Conservation (phyloP, 2,329 filamentous ascomycete genomes). For the Penicillium decumbens region DNA sequence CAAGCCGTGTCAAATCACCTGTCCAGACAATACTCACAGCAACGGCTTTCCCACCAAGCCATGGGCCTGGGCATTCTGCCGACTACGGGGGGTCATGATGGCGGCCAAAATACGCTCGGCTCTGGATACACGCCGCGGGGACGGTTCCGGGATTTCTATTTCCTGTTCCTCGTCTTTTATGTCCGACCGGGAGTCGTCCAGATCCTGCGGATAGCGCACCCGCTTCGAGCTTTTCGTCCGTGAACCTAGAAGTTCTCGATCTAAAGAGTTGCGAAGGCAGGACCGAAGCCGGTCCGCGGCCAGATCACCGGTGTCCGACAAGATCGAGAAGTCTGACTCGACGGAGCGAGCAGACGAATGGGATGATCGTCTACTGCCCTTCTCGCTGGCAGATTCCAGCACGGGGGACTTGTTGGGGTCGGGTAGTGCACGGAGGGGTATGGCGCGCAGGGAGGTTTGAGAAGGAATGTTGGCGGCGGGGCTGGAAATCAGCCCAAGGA, state of each 20-base stretch:
- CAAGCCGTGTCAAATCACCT: not conserved
- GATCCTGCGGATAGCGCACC: slow-evolving; percentile 62
- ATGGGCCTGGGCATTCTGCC: slow-evolving; percentile 66
- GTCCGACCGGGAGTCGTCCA: slow-evolving; percentile 38
- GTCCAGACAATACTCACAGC: slow-evolving; percentile 57
- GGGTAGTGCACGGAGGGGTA: slow-evolving; percentile 73
- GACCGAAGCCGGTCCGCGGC: slow-evolving; percentile 80
- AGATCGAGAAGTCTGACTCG: slow-evolving; percentile 70
- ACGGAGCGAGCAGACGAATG: slow-evolving; percentile 48
- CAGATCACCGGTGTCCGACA: slow-evolving; percentile 92
- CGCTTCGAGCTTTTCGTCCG: slow-evolving; percentile 52
- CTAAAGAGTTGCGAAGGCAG: slow-evolving; percentile 62
- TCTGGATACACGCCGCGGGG: slow-evolving; percentile 58
- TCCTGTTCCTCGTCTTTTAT: slow-evolving; percentile 32
- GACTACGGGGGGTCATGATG: slow-evolving; percentile 78
- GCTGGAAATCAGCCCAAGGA: slow-evolving; percentile 47
- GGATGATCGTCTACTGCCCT: slow-evolving; percentile 52
- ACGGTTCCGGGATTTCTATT: slow-evolving; percentile 72
- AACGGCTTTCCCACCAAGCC: slow-evolving; percentile 94
- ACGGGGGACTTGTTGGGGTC: slow-evolving; percentile 34
- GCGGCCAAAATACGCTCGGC: slow-evolving; percentile 67
- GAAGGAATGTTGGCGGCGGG: slow-evolving; percentile 77
- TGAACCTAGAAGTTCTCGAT: slow-evolving; percentile 54
- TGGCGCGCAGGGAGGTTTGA: slow-evolving; percentile 61
- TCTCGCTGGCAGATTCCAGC: slow-evolving; percentile 44